Conservation (phyloP, 768 basidiomycete species). For the Chlorophyllum brunneum region DNA sequence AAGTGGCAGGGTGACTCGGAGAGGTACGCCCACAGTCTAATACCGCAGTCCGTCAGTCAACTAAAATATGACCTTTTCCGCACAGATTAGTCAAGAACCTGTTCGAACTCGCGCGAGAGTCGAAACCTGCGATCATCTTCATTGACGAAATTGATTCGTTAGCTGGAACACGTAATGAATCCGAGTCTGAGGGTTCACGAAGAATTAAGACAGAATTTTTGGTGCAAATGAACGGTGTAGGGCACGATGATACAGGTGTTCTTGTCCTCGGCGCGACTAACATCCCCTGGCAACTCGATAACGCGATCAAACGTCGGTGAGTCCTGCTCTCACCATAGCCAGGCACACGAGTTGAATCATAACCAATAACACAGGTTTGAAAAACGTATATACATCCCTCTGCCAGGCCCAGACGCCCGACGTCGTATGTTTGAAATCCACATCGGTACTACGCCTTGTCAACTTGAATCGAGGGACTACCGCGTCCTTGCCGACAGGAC, state of each 20-base stretch:
- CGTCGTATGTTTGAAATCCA: conserved; percentile 97
- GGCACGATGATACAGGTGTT: conserved; percentile 95
- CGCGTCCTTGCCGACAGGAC: conserved; percentile 79
- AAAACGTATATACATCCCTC: conserved; percentile 97
- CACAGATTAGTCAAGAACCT: conserved; percentile 89
- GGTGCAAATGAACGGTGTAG: conserved; percentile 99
- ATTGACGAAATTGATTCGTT: conserved; percentile 98
- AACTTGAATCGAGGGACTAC: conserved; percentile 76
- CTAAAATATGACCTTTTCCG: conserved; percentile 2
- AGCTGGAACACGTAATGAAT: conserved; percentile 90
- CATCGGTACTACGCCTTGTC: conserved; percentile 87
- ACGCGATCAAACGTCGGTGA: conserved; percentile 93
- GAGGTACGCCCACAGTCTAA: conserved; percentile 51
- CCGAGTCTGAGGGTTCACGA: conserved; percentile 95
- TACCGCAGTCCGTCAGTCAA: background rate
- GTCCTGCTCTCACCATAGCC: conserved; percentile 15
- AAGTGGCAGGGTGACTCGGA: conserved; percentile 99
- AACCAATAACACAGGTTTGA: conserved; percentile 61
- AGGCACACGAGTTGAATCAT: background rate
- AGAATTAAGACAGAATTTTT: conserved; percentile 97
- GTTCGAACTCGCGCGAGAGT: conserved; percentile 93
- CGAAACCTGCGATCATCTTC: conserved; percentile 97
- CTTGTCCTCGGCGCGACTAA: conserved; percentile 97
- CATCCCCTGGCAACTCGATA: conserved; percentile 97
- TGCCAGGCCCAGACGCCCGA: conserved; percentile 90